Conservation (phyloP, 2,329 filamentous ascomycete genomes). For the Trichophyton verrucosum region DNA sequence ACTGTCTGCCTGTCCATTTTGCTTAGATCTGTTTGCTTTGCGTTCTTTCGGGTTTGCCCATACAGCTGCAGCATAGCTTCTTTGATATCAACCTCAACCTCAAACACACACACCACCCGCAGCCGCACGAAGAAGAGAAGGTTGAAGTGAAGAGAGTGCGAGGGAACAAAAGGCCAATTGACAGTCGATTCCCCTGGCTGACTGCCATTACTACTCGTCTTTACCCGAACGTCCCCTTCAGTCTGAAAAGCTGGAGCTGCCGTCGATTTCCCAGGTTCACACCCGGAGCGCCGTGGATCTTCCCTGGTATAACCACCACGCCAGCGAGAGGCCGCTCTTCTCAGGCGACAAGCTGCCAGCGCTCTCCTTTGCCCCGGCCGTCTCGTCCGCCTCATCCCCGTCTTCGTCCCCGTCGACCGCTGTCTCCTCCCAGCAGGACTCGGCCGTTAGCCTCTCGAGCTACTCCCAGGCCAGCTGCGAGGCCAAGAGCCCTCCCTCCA, state of each 20-base stretch:
- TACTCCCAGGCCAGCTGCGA: conserved; percentile 38
- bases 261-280: conserved; percentile 72
- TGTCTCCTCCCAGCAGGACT: conserved; percentile 51
- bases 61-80: background rate
- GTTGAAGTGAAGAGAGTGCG: no score
- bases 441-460: conserved; percentile 42
- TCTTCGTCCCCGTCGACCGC: background rate
- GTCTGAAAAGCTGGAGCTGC: conserved; percentile 82
- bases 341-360: conserved; percentile 64
- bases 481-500: conserved; percentile 62
- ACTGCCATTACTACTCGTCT: background rate
- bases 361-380: conserved; percentile 48
- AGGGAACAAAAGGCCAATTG: background rate
- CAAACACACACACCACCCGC: no score
- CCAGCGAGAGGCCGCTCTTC: conserved; percentile 50
- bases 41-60: conserved; percentile 1
- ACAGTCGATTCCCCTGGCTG: background rate
- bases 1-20: background rate
- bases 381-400: conserved; percentile 25
- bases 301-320: conserved; percentile 56
- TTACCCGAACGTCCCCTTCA: background rate
- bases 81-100: background rate
- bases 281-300: conserved; percentile 64
- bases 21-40: background rate
- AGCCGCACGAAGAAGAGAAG: background rate